Conservation (phyloP, 345 rosid species). For the Hypericum perforatum region DNA sequence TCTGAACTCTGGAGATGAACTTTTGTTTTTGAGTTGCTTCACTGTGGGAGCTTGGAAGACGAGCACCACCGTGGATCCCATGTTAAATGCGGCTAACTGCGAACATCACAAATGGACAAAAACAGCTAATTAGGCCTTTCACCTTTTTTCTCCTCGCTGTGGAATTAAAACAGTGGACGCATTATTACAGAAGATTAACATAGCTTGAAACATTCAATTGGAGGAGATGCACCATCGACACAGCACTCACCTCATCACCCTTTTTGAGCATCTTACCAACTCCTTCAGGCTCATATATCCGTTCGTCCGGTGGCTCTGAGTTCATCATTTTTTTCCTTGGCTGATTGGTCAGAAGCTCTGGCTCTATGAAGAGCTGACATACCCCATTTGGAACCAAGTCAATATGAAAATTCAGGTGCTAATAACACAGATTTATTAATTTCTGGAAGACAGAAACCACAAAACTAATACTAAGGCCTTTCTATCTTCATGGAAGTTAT, state of each 20-base stretch:
- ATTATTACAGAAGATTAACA: too few species aligned
- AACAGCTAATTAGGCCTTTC: neutral
- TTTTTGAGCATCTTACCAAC: conserved; percentile 58
- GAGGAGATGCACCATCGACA: neutral
- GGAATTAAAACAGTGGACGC: too few species aligned
- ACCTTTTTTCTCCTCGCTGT: too few species aligned
- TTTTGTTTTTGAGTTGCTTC: conserved; percentile 21
- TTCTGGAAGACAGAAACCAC: too few species aligned
- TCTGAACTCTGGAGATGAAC: conserved; percentile 44
- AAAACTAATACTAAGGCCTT: too few species aligned
- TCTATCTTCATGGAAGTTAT: too few species aligned
- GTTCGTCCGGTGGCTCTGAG: conserved; percentile 59
- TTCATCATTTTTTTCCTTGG: conserved; percentile 53
- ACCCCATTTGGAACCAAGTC: neutral
- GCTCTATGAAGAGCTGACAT: conserved; percentile 77
- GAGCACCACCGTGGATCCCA: conserved; percentile 93
- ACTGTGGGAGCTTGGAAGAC: conserved; percentile 73
- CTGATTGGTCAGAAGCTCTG: conserved; percentile 69
- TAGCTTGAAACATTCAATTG: too few species aligned
- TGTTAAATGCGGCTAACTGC: conserved; percentile 78
- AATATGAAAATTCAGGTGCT: neutral
- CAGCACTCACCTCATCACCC: conserved; percentile 68
- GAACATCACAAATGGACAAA: neutral
- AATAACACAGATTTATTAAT: too few species aligned
- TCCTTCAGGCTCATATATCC: conserved; percentile 62